Conservation (phyloP, 768 basidiomycete species). For the Russula brevipes region DNA sequence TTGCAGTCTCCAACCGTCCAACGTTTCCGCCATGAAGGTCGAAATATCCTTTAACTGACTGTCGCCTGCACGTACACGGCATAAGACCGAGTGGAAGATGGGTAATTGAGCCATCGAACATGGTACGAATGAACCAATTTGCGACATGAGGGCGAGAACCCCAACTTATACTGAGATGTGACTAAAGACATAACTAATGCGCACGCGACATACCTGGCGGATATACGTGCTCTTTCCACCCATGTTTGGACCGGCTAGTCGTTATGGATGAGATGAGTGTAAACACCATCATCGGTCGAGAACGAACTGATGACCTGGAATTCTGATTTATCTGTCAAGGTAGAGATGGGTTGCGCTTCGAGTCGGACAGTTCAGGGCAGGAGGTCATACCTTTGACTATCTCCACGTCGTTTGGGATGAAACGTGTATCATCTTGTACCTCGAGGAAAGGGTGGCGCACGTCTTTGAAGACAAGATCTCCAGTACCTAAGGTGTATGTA, state of each 20-base stretch:
- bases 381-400: constrained; percentile 70
- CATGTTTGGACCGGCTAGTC: constrained; percentile 91
- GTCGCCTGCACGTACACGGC: constrained; percentile 95
- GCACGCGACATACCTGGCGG: constrained; percentile 53
- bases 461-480: constrained; percentile 73
- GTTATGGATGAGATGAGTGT: background rate
- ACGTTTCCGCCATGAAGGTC: constrained; percentile 99
- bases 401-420: constrained; percentile 93
- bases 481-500: constrained; percentile 50
- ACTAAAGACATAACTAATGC: background rate
- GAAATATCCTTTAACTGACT: constrained; percentile 97
- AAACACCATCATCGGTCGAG: background rate
- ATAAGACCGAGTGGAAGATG: constrained; percentile 92
- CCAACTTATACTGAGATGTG: constrained; percentile 55
- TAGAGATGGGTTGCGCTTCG: background rate
- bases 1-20: constrained; percentile 97
- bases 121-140: constrained; percentile 93
- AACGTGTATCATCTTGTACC: constrained; percentile 90
- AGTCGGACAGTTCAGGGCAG: background rate
- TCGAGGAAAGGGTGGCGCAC: constrained; percentile 96
- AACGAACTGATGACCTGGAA: constrained; percentile 88
- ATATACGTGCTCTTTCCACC: constrained; percentile 98
- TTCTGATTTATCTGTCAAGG: constrained; percentile 64
- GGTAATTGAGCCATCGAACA: constrained; percentile 82
- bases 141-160: constrained; percentile 95